Evolutionary conservation across 176 grass and related monocot species (phyloP).

Genomic region (Hsuehochloa calcarea): DNA sequence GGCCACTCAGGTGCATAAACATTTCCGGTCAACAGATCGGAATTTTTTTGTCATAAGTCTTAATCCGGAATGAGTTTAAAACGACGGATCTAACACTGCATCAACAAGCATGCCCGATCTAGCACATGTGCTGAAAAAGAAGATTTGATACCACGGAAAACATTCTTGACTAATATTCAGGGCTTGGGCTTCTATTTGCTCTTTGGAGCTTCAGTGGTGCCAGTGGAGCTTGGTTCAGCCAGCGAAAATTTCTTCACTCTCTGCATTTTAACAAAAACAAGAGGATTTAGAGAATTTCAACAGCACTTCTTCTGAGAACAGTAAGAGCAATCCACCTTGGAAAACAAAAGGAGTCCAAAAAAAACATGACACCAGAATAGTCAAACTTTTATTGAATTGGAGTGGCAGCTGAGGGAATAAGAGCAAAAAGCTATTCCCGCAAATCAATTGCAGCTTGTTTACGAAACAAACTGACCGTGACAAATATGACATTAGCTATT

Average conservation of each 20-base stretch:
- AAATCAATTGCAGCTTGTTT: background rate
- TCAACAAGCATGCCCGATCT: background rate
- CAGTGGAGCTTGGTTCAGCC: conserved; percentile 38
- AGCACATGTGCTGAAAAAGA: background rate
- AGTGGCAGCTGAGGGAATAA: background rate
- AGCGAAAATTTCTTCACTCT: conserved; percentile 84
- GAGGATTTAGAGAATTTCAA: background rate
- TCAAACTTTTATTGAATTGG: background rate
- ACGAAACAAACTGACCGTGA: background rate
- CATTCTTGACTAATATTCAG: background rate
- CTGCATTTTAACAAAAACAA: conserved; percentile 41
- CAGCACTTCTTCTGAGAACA: background rate
- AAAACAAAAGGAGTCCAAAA: background rate
- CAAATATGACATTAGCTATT: background rate
- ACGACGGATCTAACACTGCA: background rate
- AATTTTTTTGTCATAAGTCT: background rate
- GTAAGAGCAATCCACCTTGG: background rate
- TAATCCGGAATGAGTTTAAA: background rate
- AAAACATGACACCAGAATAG: background rate
- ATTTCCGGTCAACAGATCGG: background rate
- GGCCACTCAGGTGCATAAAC: too few species aligned
- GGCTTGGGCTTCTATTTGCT: conserved; percentile 27
- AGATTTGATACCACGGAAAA: background rate
- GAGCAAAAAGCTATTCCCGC: background rate
- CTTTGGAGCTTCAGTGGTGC: conserved; percentile 40